Conservation (phyloP, 1,284 basidiomycete genomes). For the Xerocomus minutiporus region DNA sequence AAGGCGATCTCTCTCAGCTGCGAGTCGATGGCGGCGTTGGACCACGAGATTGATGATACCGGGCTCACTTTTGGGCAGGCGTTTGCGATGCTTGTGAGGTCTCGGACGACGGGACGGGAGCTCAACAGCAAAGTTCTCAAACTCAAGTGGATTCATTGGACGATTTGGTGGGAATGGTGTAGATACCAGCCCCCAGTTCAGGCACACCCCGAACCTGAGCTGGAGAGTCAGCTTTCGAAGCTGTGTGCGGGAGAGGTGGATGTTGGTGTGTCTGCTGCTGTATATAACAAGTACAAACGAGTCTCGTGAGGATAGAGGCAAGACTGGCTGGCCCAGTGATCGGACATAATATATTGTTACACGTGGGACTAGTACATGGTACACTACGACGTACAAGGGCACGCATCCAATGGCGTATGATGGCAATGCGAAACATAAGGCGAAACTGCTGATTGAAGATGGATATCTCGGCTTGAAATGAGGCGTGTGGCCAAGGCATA, state of each 20-base stretch:
- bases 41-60: conserved; percentile 17
- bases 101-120: conserved; percentile 26
- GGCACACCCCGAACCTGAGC: conserved; percentile 19
- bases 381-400: background rate
- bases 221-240: conserved; percentile 21
- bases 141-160: conserved; percentile 31
- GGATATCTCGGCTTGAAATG: background rate
- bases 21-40: conserved; percentile 23
- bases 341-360: conserved; percentile 20
- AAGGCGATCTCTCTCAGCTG: conserved; percentile 30
- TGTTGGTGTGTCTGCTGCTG: conserved; percentile 28
- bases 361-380: conserved; percentile 19
- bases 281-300: conserved; percentile 32
- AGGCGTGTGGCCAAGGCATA: background rate
- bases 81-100: conserved; percentile 22
- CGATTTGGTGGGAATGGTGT: conserved; percentile 30
- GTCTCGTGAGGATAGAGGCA: conserved; percentile 16
- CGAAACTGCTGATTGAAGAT: too few species aligned
- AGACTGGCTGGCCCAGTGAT: conserved; percentile 14
- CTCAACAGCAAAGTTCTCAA: conserved; percentile 22
- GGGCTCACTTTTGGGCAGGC: conserved; percentile 29
- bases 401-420: too few species aligned
- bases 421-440: conserved; percentile 4
- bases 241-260: conserved; percentile 26
- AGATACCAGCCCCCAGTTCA: conserved; percentile 21